Percentiles rank a stretch among this genome's conserved stretches.
Conservation (phyloP, 306 rosid species). For the Cicer yamashitae region DNA sequence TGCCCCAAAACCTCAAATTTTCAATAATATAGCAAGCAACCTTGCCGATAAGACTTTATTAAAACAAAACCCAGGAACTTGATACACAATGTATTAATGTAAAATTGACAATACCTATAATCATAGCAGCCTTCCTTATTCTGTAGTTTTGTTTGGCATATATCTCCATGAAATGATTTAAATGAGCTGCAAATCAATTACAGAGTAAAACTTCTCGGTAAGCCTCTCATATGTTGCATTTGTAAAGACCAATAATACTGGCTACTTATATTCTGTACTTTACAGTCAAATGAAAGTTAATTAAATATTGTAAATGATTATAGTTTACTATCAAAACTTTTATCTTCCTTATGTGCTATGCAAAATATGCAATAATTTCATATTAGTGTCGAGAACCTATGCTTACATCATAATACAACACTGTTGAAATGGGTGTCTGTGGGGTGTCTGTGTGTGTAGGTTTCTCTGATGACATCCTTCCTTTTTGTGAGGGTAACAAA, state of each 20-base stretch:
- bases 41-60: slow-evolving; percentile 2
- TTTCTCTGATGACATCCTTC: slow-evolving; percentile 10
- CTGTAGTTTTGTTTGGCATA: slow-evolving; percentile 71
- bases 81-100: slow-evolving; percentile 29
- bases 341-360: slow-evolving; percentile 5
- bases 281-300: slow-evolving; percentile 29
- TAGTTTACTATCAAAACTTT: slow-evolving; percentile 32
- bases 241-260: not conserved
- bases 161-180: slow-evolving; percentile 87
- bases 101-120: slow-evolving; percentile 61
- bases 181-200: slow-evolving; percentile 76
- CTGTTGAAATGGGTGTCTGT: not conserved
- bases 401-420: slow-evolving; percentile 22
- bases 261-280: slow-evolving; percentile 19
- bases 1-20: not conserved
- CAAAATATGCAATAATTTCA: slow-evolving; percentile 30
- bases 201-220: slow-evolving; percentile 38
- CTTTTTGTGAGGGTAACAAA: not conserved
- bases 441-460: not conserved
- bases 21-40: slow-evolving; percentile 19
- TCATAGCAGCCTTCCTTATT: slow-evolving; percentile 63
- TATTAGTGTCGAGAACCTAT: not conserved
- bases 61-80: slow-evolving; percentile 28
- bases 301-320: slow-evolving; percentile 17
- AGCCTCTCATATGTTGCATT: slow-evolving; percentile 28